Conservation (phyloP, 805 yeast genomes). For the Yarrowia osloensis region DNA sequence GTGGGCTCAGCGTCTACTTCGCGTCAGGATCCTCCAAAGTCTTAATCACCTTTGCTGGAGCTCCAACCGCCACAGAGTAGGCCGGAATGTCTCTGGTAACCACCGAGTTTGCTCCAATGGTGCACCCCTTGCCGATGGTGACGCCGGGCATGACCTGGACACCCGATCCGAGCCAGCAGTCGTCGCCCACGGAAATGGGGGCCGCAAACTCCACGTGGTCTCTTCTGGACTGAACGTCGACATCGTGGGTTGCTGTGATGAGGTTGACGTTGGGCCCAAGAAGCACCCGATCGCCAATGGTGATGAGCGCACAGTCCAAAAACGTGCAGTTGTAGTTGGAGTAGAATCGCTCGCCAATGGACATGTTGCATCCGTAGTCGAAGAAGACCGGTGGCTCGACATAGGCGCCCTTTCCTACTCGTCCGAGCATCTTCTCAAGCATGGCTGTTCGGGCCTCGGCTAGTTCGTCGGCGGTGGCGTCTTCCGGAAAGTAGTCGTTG, state of each 20-base stretch:
- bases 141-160: slow-evolving; percentile 66
- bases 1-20: neutral
- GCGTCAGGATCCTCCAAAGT: neutral
- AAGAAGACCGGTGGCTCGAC: slow-evolving; percentile 61
- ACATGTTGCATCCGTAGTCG: slow-evolving; percentile 67
- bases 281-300: slow-evolving; percentile 61
- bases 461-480: slow-evolving; percentile 38
- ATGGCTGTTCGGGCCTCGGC: slow-evolving; percentile 45
- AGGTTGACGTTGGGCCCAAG: slow-evolving; percentile 65
- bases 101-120: slow-evolving; percentile 69
- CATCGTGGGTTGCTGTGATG: slow-evolving; percentile 65
- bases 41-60: slow-evolving; percentile 53
- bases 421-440: slow-evolving; percentile 53
- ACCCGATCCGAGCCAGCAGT: slow-evolving; percentile 68
- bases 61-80: slow-evolving; percentile 59
- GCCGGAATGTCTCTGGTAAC: slow-evolving; percentile 61
- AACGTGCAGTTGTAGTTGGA: slow-evolving; percentile 56
- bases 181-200: slow-evolving; percentile 61
- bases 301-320: slow-evolving; percentile 62
- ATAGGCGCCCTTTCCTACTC: slow-evolving; percentile 45
- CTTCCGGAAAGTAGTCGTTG: slow-evolving; percentile 38
- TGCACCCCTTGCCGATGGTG: slow-evolving; percentile 61
- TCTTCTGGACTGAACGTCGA: slow-evolving; percentile 51
- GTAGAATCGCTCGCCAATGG: slow-evolving; percentile 59
- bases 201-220: slow-evolving; percentile 54